Evolutionary conservation across 805 yeast species (phyloP), one percentile per base, ranked within the genome.

Genomic region (Maudiozyma turicensis): DNA sequence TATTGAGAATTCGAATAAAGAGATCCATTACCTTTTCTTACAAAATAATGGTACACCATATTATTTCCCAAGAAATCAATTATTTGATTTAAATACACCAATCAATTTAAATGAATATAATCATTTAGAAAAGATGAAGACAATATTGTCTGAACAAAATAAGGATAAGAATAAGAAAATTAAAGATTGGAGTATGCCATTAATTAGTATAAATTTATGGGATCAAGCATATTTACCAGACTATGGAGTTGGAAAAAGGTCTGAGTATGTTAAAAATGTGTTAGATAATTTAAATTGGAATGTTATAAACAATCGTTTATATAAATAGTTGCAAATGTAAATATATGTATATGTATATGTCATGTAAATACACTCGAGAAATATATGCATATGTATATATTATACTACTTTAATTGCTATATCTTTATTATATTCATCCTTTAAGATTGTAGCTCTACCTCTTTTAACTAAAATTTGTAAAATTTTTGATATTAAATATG

Each of bases 211-310:
- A 54, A 87, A 82, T 66, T 75, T 85, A 56, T 90, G 97, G 96
- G 95, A 91, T 65, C 78, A 81, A 54, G 87, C 96, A n/a, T 93
- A 83, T 65, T 59, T 88, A 43, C 70, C 77, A 30, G 98, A 93
- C 67, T 91, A 83, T 67, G 96, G 97, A 44, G 75, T 86, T 46
- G 62, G 58, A 26, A 95, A 93, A 28, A 84, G 83, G 69, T 72
- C 77, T 42, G 72, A 76, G 47, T 93, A 85, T 67, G 74, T 93
- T 55, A 77, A 77, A 52, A 82, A 82, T 53, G 81, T 82, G 60
- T 82, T 95, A 81, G 77, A 81, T 47, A 74, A 87, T 55, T 76
- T 90, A 51, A 82, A 91, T 69, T 93, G 99, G 99, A 75, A 79
- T 46, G 81, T 82, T 40, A 75, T 84, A 32, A 80, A 78, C 54